A percentile compares a stretch with the other conserved stretches of the same genome.
These are phyloP conservation scores for Fusarium transvaalense DNA, from an alignment of 2,329 filamentous ascomycete genomes.

Conservation along the genomic window DNA sequence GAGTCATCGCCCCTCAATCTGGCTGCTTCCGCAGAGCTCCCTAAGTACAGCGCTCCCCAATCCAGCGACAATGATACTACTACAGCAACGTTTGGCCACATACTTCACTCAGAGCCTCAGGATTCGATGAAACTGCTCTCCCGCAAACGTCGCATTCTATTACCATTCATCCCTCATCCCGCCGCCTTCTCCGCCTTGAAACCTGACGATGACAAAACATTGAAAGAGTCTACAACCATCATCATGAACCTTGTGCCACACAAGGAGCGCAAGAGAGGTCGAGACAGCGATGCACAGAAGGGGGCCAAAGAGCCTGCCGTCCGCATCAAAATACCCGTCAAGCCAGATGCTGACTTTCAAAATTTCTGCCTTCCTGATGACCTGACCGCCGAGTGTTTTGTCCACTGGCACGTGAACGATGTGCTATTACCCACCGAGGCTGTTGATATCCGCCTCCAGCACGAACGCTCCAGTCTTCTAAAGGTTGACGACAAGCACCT, in stretches of 20 bases:
- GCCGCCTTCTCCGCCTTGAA: slow-evolving; percentile 56
- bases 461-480: slow-evolving; percentile 56
- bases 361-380: slow-evolving; percentile 49
- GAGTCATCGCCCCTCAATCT: slow-evolving; percentile 9
- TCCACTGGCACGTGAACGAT: slow-evolving; percentile 53
- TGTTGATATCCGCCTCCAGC: slow-evolving; percentile 63
- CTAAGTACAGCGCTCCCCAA: too few species aligned
- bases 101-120: slow-evolving; percentile 56
- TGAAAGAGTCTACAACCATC: slow-evolving; percentile 51
- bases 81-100: slow-evolving; percentile 64
- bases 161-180: slow-evolving; percentile 62
- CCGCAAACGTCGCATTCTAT: slow-evolving; percentile 55
- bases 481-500: slow-evolving; percentile 54
- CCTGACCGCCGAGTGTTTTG: slow-evolving; percentile 51
- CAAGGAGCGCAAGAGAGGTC: slow-evolving; percentile 4
- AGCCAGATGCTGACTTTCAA: slow-evolving; percentile 46
- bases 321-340: slow-evolving; percentile 51
- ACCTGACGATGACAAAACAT: slow-evolving; percentile 47
- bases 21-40: slow-evolving; percentile 6
- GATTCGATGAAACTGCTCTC: slow-evolving; percentile 1
- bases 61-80: slow-evolving; percentile 45
- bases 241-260: slow-evolving; percentile 61
- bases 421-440: slow-evolving; percentile 60
- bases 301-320: slow-evolving; percentile 39
- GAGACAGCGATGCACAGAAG: slow-evolving; percentile 27